Percentiles rank a stretch among this genome's conserved stretches.
These are phyloP conservation scores for Gamsiella multidivaricata DNA, from an alignment of 192 early-diverging fungal species.

Conservation along the genomic window DNA sequence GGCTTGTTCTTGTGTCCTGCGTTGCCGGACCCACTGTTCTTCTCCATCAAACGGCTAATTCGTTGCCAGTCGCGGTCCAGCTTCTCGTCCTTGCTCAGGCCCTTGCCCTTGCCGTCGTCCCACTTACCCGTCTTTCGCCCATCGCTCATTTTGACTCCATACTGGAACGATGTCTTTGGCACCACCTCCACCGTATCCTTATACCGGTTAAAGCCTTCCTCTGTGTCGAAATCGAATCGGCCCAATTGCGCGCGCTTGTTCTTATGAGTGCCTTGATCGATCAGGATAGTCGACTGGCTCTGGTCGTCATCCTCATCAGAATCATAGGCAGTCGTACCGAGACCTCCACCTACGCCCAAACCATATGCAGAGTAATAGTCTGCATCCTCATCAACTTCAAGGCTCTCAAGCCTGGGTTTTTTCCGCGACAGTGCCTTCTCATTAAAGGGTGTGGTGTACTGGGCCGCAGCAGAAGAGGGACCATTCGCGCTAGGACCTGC, in stretches of 20 bases:
- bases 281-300: conserved; percentile 57
- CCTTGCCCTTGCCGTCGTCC: conserved; percentile 47
- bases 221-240: conserved; percentile 83
- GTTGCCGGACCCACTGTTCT: conserved; percentile 26
- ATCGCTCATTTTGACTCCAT: conserved; percentile 78
- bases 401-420: conserved; percentile 29
- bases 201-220: conserved; percentile 79
- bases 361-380: conserved; percentile 67
- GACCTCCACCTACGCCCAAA: conserved; percentile 54
- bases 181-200: conserved; percentile 77
- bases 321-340: conserved; percentile 64
- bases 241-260: conserved; percentile 77
- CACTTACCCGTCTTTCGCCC: conserved; percentile 66
- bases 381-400: conserved; percentile 55
- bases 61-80: conserved; percentile 48
- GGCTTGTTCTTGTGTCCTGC: conserved; percentile 30
- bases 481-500: neutral
- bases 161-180: conserved; percentile 81
- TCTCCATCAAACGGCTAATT: conserved; percentile 43
- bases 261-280: conserved; percentile 76
- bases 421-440: conserved; percentile 29
- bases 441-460: conserved; percentile 16
- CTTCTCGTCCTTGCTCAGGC: conserved; percentile 41
- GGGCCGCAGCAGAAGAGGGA: neutral
- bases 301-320: conserved; percentile 59